These are phyloP conservation scores for Oxytropis ochrocephala DNA, from an alignment of 306 rosid species.

Conservation along the genomic window DNA sequence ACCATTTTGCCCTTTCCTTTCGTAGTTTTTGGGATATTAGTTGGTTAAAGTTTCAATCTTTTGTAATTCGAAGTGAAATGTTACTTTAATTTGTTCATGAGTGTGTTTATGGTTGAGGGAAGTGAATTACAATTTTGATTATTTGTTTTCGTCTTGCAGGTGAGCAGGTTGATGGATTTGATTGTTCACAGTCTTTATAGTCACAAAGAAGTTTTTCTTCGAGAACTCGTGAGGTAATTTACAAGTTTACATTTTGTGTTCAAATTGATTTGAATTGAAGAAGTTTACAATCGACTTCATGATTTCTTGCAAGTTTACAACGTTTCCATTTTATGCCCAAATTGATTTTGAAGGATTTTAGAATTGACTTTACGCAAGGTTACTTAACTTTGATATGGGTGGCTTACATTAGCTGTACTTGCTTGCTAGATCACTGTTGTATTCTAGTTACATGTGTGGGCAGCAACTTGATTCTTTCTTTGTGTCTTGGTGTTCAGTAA, in stretches of 20 bases:
- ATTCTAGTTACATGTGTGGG: background rate
- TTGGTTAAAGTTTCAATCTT: background rate
- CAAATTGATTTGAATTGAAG: background rate
- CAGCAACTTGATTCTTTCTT: background rate
- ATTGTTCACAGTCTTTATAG: constrained; percentile 92
- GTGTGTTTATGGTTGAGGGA: background rate
- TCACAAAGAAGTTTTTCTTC: constrained; percentile 87
- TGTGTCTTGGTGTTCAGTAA: constrained; percentile 34
- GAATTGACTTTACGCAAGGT: background rate
- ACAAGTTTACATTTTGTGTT: background rate
- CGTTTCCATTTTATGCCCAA: background rate
- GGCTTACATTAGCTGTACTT: background rate
- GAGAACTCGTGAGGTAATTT: constrained; percentile 86
- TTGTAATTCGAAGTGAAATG: background rate
- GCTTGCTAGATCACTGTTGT: background rate
- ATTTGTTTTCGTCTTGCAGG: constrained; percentile 36
- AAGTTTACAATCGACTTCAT: background rate
- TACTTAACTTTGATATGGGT: background rate
- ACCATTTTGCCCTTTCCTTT: background rate
- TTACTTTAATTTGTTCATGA: background rate
- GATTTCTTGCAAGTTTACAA: background rate
- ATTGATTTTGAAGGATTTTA: background rate
- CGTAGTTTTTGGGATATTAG: background rate
- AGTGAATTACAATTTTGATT: background rate
- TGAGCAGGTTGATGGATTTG: constrained; percentile 80